A percentile compares a stretch with the other conserved stretches of the same genome.
These are phyloP conservation scores for Agrostemma githago DNA, from an alignment of 148 eudicot species.

Conservation along the genomic window DNA sequence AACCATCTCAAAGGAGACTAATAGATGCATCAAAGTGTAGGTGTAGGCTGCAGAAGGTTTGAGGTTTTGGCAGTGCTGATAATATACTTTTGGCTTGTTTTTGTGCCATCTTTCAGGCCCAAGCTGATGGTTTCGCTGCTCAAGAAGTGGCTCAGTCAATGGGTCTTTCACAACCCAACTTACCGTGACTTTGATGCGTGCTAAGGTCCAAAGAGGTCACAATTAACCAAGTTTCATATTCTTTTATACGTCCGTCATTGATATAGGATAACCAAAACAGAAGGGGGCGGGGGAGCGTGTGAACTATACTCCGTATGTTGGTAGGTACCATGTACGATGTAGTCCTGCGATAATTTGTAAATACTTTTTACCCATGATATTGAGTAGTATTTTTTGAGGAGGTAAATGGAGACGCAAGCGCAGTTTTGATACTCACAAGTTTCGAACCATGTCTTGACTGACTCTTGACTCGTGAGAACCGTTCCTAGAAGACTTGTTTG, in stretches of 20 bases:
- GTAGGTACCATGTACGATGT: background rate
- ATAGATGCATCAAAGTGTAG: background rate
- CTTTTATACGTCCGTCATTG: conserved; percentile 6
- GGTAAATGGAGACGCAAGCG: background rate
- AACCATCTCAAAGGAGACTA: background rate
- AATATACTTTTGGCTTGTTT: background rate
- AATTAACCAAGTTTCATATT: background rate
- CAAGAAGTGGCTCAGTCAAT: conserved; percentile 43
- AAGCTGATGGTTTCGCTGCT: conserved; percentile 38
- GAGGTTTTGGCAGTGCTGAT: background rate
- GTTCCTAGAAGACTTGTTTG: background rate
- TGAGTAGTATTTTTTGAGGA: background rate
- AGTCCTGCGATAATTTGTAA: conserved; percentile 9
- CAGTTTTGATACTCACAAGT: background rate
- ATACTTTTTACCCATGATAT: background rate
- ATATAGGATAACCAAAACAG: conserved; percentile 2
- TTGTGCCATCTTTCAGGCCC: conserved; percentile 25
- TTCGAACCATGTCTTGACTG: background rate
- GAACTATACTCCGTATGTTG: background rate
- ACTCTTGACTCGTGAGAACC: background rate
- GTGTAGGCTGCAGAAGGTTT: background rate
- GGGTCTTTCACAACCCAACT: conserved; percentile 48
- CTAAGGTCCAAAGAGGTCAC: conserved; percentile 1
- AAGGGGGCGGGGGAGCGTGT: background rate
- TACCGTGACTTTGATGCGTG: conserved; percentile 26